Percentiles rank a stretch among this genome's conserved stretches.
Evolutionary conservation across 352 stramenopile genomes (phyloP).

Genomic region (Phytophthora idaei): DNA sequence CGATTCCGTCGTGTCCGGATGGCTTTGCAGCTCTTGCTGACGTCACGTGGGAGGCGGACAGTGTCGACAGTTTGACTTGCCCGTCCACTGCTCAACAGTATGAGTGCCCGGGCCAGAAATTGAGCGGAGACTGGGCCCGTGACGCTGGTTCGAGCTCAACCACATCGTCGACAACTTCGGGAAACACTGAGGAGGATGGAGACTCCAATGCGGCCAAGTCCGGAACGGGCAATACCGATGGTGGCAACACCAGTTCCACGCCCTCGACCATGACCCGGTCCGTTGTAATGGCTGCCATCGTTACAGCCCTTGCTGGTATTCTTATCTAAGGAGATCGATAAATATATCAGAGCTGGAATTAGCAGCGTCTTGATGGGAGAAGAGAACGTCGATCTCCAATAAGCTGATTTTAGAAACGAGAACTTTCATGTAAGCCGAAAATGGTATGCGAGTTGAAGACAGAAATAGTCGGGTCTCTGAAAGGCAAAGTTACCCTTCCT

Average conservation of each 20-base stretch:
- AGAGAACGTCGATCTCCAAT: not conserved
- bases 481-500: not conserved
- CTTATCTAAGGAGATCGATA: conserved; percentile 21
- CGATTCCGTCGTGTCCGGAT: conserved; percentile 41
- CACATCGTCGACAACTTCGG: conserved; percentile 28
- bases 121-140: conserved; percentile 53
- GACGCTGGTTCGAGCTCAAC: conserved; percentile 32
- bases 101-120: conserved; percentile 50
- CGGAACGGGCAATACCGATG: conserved; percentile 16
- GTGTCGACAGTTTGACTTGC: conserved; percentile 44
- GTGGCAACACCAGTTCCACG: conserved; percentile 19
- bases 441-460: not conserved
- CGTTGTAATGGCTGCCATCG: conserved; percentile 13
- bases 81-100: conserved; percentile 41
- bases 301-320: conserved; percentile 23
- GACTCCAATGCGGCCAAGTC: conserved; percentile 16
- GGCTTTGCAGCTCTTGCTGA: conserved; percentile 41
- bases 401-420: not conserved
- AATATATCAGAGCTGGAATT: conserved; percentile 19
- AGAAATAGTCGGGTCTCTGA: not conserved
- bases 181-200: conserved; percentile 13
- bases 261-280: conserved; percentile 29
- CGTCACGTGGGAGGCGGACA: conserved; percentile 50
- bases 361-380: not conserved
- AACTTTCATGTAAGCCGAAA: not conserved